Conservation (phyloP, 768 basidiomycete genomes). For the Naganishia friedmannii region DNA sequence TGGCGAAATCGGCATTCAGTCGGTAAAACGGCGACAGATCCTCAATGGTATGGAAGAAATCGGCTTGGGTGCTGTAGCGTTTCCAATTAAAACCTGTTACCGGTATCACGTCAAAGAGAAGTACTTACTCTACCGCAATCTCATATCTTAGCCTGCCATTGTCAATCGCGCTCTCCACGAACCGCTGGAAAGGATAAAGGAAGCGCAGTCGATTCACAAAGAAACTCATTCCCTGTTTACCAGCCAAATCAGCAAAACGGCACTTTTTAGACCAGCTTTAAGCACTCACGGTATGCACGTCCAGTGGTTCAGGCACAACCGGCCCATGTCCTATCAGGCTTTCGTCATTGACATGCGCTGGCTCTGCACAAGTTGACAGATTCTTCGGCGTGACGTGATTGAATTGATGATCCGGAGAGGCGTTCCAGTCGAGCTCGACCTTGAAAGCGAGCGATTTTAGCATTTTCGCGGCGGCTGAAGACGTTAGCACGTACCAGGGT, state of each 20-base stretch:
- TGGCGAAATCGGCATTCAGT: slow-evolving; percentile 6
- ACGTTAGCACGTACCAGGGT: slow-evolving; percentile 27
- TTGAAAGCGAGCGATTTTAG: not conserved
- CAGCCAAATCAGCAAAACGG: not conserved
- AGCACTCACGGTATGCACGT: slow-evolving; percentile 25
- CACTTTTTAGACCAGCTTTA: not conserved
- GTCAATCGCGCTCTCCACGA: slow-evolving; percentile 14
- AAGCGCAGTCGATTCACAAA: slow-evolving; percentile 22
- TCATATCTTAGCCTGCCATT: slow-evolving; percentile 22
- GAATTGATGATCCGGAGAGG: slow-evolving; percentile 12
- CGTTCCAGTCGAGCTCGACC: slow-evolving; percentile 26
- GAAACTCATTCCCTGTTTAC: slow-evolving; percentile 23
- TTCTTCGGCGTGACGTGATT: slow-evolving; percentile 17
- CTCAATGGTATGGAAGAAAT: slow-evolving; percentile 24
- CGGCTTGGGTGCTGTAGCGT: slow-evolving; percentile 19
- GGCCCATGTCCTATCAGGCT: slow-evolving; percentile 19
- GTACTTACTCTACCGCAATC: slow-evolving; percentile 18
- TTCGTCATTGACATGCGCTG: slow-evolving; percentile 28
- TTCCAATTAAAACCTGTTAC: too few species aligned
- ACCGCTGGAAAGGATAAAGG: slow-evolving; percentile 25
- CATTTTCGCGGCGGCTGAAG: too few species aligned
- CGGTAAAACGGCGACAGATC: slow-evolving; percentile 15
- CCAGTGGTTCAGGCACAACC: slow-evolving; percentile 9
- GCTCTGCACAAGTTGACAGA: slow-evolving; percentile 19
- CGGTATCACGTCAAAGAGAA: not conserved